Conservation (phyloP, 2,329 filamentous ascomycete species). For the Didymella glomerata region DNA sequence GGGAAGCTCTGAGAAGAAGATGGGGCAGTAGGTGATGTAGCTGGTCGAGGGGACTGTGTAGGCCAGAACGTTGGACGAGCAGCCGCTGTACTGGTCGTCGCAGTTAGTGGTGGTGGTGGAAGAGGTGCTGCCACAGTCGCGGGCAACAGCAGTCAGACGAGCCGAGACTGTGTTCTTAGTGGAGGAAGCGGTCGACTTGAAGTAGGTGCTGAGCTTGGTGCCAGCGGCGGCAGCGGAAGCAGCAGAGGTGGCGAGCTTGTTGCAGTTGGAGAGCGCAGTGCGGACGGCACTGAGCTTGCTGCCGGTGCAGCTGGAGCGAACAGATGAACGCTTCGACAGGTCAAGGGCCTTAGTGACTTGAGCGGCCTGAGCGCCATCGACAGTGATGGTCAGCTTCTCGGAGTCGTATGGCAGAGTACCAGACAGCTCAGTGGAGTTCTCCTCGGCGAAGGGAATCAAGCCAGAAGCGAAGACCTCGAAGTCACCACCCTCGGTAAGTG, state of each 20-base stretch:
- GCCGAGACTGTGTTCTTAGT: conserved; percentile 51
- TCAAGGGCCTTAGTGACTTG: conserved; percentile 53
- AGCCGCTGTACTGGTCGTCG: conserved; percentile 64
- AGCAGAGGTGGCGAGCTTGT: conserved; percentile 62
- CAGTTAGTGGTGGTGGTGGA: conserved; percentile 66
- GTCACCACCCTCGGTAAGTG: conserved; percentile 60
- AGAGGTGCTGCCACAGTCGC: conserved; percentile 63
- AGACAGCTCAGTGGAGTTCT: conserved; percentile 63
- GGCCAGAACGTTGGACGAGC: conserved; percentile 60
- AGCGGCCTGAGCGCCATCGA: conserved; percentile 66
- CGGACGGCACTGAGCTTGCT: conserved; percentile 55
- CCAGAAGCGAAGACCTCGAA: conserved; percentile 67
- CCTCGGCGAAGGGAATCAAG: conserved; percentile 44
- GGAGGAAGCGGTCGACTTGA: conserved; percentile 64
- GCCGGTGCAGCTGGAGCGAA: conserved; percentile 65
- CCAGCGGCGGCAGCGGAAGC: conserved; percentile 57
- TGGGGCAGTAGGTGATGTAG: conserved; percentile 68
- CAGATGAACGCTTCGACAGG: conserved; percentile 60
- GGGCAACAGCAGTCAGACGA: conserved; percentile 55
- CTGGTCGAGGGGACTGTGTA: conserved; percentile 66
- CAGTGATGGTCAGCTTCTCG: conserved; percentile 65
- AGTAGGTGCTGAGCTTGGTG: conserved; percentile 67
- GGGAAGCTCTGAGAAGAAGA: conserved; percentile 66
- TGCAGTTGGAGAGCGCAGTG: conserved; percentile 64
- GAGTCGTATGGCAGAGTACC: conserved; percentile 66